phyloP scores from a whole-genome alignment of 371 early-diverging fungal species.

The Antonospora locustae region DNA sequence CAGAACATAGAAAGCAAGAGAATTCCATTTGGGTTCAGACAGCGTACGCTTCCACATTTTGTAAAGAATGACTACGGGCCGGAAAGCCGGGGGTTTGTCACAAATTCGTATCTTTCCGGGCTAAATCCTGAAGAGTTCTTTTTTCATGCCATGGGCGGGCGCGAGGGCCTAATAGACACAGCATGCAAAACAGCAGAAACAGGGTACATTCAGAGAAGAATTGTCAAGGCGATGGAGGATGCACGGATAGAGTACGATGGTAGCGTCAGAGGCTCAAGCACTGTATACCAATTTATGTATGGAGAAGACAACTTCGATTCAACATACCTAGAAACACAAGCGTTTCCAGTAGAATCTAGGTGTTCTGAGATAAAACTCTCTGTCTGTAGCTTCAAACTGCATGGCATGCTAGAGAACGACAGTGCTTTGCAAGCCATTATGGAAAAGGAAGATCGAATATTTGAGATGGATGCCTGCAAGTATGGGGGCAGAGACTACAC shows the following conservation, averaged over 20 bases:
- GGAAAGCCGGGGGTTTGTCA: slow-evolving; percentile 87
- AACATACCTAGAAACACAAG: slow-evolving; percentile 70
- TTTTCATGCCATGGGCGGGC: slow-evolving; percentile 99
- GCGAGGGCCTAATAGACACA: slow-evolving; percentile 93
- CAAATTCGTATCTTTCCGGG: slow-evolving; percentile 90
- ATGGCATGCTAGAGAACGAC: too few species aligned
- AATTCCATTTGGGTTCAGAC: slow-evolving; percentile 88
- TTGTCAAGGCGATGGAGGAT: slow-evolving; percentile 94
- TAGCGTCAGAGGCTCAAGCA: slow-evolving; percentile 78
- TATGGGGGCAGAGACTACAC: too few species aligned
- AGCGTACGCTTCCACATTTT: slow-evolving; percentile 90
- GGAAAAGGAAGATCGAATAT: too few species aligned
- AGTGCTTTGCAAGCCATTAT: too few species aligned
- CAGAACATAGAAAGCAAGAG: slow-evolving; percentile 97
- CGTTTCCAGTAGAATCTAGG: too few species aligned
- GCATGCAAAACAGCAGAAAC: slow-evolving; percentile 99
- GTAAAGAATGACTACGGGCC: slow-evolving; percentile 90
- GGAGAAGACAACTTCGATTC: slow-evolving; percentile 98
- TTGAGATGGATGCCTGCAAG: too few species aligned
- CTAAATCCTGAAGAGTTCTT: slow-evolving; percentile 92
- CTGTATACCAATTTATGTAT: slow-evolving; percentile 81
- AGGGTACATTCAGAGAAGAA: slow-evolving; percentile 95
- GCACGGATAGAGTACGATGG: slow-evolving; percentile 90
- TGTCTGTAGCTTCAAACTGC: too few species aligned
- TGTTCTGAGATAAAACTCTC: too few species aligned